Evolutionary conservation across 2,329 filamentous ascomycete species (phyloP).

Genomic region (Macrophomina pseudophaseolina): DNA sequence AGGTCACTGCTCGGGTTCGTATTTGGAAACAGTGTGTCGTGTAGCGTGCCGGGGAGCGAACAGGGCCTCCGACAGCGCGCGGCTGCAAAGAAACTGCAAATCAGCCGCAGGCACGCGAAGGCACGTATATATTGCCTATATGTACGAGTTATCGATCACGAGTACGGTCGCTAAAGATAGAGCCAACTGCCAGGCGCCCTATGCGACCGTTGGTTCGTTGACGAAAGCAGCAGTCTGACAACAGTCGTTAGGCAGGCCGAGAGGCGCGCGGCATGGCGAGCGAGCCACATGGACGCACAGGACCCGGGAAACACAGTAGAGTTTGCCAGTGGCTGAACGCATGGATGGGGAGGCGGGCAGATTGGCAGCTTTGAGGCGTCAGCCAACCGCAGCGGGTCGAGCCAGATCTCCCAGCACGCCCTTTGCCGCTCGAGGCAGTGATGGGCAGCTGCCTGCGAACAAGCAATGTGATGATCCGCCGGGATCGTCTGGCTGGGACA

Average conservation of each 20-base stretch:
- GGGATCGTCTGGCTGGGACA: conserved; percentile 24
- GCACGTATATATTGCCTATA: conserved; percentile 14
- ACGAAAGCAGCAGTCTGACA: conserved; percentile 21
- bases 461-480: conserved; percentile 26
- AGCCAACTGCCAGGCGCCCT: conserved; percentile 1
- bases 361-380: conserved; percentile 25
- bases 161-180: conserved; percentile 17
- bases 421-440: conserved; percentile 26
- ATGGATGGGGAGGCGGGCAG: conserved; percentile 26
- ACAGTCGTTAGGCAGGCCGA: conserved; percentile 14
- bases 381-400: conserved; percentile 27
- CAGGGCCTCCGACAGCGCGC: conserved; percentile 13
- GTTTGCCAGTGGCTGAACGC: conserved; percentile 27
- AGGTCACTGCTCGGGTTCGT: conserved; percentile 11
- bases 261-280: conserved; percentile 21
- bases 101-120: conserved; percentile 23
- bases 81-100: conserved; percentile 21
- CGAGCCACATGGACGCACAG: conserved; percentile 20
- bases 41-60: neutral
- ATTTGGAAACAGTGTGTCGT: neutral
- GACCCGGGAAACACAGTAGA: conserved; percentile 23
- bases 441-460: conserved; percentile 25
- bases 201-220: conserved; percentile 18
- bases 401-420: conserved; percentile 22
- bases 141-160: conserved; percentile 24